Percentiles rank a stretch among this genome's conserved stretches.
These are phyloP conservation scores for Poterioochromonas sp. DNA, from an alignment of 352 stramenopile species.

Conservation along the genomic window DNA sequence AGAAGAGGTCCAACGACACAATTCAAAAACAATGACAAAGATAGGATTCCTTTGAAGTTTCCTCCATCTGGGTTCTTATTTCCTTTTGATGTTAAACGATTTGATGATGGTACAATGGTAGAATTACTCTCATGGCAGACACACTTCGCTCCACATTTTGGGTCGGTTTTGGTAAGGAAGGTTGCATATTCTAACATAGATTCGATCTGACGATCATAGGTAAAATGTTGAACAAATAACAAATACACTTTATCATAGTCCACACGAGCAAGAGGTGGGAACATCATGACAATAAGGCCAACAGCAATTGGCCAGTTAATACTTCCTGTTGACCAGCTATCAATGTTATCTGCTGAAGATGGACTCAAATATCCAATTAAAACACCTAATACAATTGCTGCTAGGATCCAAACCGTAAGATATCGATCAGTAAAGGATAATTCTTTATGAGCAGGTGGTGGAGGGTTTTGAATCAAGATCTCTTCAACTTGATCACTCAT, in stretches of 20 bases:
- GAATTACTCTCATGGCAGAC: neutral
- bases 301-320: conserved; percentile 31
- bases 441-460: neutral
- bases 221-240: conserved; percentile 3
- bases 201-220: neutral
- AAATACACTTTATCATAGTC: conserved; percentile 24
- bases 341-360: neutral
- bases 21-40: conserved; percentile 30
- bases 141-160: neutral
- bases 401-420: conserved; percentile 32
- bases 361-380: conserved; percentile 5
- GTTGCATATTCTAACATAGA: neutral
- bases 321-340: neutral
- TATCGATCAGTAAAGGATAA: conserved; percentile 29
- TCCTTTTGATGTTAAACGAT: no score
- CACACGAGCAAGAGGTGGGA: conserved; percentile 18
- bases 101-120: neutral
- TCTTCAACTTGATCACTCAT: no score
- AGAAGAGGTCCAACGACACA: conserved; percentile 34
- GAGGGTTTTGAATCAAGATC: neutral
- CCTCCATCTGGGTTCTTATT: neutral
- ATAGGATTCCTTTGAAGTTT: neutral
- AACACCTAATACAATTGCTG: conserved; percentile 12
- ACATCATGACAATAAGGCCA: conserved; percentile 32
- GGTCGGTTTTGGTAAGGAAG: neutral